phyloP scores from a whole-genome alignment of 2,329 filamentous ascomycete genomes.

The Madurella fahalii region DNA sequence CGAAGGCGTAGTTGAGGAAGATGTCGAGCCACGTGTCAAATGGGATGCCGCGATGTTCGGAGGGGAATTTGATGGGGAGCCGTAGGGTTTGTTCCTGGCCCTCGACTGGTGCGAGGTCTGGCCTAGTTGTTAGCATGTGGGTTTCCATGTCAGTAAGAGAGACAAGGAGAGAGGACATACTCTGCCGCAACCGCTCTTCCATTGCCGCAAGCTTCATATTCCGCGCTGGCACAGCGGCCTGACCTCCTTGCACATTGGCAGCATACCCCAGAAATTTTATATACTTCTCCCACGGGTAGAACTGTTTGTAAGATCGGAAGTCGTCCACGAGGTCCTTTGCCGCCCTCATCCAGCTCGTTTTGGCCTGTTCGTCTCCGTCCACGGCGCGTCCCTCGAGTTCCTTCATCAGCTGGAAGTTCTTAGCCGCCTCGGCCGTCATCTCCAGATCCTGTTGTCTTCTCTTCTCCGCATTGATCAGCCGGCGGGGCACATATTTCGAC shows the following conservation, averaged over 20 bases:
- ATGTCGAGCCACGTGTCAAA: constrained; percentile 86
- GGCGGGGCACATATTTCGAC: constrained; percentile 42
- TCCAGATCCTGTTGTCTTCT: constrained; percentile 43
- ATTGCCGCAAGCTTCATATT: constrained; percentile 49
- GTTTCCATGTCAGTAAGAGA: not conserved
- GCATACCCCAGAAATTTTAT: constrained; percentile 50
- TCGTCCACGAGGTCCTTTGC: constrained; percentile 59
- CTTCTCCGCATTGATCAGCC: constrained; percentile 43
- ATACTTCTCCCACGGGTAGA: constrained; percentile 65
- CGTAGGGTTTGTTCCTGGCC: constrained; percentile 27
- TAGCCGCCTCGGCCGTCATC: constrained; percentile 26
- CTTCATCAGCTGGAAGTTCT: constrained; percentile 42
- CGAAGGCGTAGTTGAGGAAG: constrained; percentile 81
- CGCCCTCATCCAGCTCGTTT: constrained; percentile 53
- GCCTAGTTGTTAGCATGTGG: not conserved
- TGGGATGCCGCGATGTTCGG: constrained; percentile 62
- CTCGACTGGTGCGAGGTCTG: constrained; percentile 31
- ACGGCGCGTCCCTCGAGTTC: constrained; percentile 32
- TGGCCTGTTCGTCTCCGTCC: constrained; percentile 39
- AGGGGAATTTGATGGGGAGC: constrained; percentile 26
- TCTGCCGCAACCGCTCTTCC: constrained; percentile 52
- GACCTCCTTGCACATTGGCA: constrained; percentile 32
- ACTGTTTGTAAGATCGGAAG: constrained; percentile 59
- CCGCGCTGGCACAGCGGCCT: constrained; percentile 30
- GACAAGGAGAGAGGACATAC: not conserved